phyloP scores from a whole-genome alignment of 2,329 filamentous ascomycete species.

The Onygenales sp. region DNA sequence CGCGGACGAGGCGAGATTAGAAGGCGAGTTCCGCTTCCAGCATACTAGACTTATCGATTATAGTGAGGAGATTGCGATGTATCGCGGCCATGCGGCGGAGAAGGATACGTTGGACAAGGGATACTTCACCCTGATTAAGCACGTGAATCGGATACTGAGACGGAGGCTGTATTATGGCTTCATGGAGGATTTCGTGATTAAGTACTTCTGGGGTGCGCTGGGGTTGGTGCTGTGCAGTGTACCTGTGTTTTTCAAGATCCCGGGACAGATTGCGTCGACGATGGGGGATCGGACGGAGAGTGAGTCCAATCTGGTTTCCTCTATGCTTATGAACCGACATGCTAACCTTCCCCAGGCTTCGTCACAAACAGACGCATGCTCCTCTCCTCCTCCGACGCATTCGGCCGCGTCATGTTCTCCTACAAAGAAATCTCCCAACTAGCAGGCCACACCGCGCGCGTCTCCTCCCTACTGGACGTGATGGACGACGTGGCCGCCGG shows the following conservation, averaged over 20 bases:
- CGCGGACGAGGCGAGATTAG: conserved; percentile 84
- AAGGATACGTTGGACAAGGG: conserved; percentile 96
- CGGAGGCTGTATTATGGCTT: conserved; percentile 93
- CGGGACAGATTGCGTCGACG: conserved; percentile 50
- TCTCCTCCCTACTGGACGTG: conserved; percentile 79
- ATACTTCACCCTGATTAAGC: conserved; percentile 97
- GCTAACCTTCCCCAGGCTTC: conserved; percentile 48
- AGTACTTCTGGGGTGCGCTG: conserved; percentile 96
- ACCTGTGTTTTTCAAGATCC: conserved; percentile 90
- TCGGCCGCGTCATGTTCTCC: conserved; percentile 92
- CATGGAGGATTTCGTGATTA: conserved; percentile 99
- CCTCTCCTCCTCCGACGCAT: conserved; percentile 86
- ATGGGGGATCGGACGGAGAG: conserved; percentile 50
- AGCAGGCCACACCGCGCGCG: conserved; percentile 87
- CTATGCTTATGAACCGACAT: conserved; percentile 1
- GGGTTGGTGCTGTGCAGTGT: conserved; percentile 87
- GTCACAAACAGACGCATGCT: conserved; percentile 91
- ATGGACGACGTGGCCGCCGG: conserved; percentile 89
- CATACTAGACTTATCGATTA: conserved; percentile 94
- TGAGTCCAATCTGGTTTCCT: conserved; percentile 22
- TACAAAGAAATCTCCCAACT: conserved; percentile 97
- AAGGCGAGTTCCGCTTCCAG: conserved; percentile 93
- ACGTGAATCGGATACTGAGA: conserved; percentile 90
- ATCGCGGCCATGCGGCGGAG: conserved; percentile 83
- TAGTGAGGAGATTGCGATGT: conserved; percentile 87